These are phyloP conservation scores for Aspergillus ellipticus DNA, from an alignment of 495 filamentous ascomycete genomes.

Conservation along the genomic window DNA sequence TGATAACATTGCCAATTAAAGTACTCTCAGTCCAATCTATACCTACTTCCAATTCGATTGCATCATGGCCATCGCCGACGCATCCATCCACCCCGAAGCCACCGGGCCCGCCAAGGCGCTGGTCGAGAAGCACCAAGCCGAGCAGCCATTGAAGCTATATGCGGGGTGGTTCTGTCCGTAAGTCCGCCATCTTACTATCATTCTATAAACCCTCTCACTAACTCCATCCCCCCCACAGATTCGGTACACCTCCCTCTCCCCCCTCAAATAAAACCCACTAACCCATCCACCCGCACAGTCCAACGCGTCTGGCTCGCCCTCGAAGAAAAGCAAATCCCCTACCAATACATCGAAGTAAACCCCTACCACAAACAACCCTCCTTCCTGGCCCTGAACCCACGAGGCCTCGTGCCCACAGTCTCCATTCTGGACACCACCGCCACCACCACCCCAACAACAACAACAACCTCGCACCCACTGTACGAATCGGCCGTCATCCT, in stretches of 20 bases:
- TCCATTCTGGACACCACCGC: constrained; percentile 20
- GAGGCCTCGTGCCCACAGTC: constrained; percentile 66
- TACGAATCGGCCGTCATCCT: constrained; percentile 66
- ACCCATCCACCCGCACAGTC: constrained; percentile 34
- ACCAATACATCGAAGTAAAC: constrained; percentile 71
- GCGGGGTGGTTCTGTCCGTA: constrained; percentile 60
- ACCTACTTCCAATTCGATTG: too few species aligned
- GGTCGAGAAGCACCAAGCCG: constrained; percentile 45
- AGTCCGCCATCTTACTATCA: constrained; percentile 13
- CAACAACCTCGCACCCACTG: constrained; percentile 44
- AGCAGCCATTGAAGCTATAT: constrained; percentile 58
- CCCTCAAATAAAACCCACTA: neutral
- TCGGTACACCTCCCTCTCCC: constrained; percentile 16
- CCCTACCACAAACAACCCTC: constrained; percentile 64
- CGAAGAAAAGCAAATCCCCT: constrained; percentile 65
- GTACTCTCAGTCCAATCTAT: too few species aligned
- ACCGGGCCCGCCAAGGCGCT: constrained; percentile 48
- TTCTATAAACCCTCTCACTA: neutral
- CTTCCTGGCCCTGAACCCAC: constrained; percentile 63
- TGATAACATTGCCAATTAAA: neutral
- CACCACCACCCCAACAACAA: constrained; percentile 27
- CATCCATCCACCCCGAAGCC: constrained; percentile 49
- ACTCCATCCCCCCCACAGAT: constrained; percentile 14
- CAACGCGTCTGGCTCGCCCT: constrained; percentile 66
- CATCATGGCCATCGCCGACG: constrained; percentile 33